phyloP scores from a whole-genome alignment of 768 basidiomycete species.

The Pleurotus citrinopileatus region DNA sequence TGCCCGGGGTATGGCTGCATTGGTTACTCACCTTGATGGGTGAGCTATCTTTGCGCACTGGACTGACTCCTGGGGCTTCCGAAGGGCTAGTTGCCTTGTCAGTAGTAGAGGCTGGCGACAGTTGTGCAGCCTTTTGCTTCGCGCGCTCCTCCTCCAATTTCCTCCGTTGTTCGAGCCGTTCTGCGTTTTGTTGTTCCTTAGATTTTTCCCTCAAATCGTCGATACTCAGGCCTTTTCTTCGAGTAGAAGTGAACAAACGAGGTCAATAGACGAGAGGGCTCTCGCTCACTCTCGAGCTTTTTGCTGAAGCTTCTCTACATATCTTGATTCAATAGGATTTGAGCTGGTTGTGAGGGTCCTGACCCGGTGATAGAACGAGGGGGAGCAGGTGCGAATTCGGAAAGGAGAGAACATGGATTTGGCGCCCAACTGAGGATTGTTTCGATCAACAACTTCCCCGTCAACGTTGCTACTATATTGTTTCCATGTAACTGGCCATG shows the following conservation, averaged over 20 bases:
- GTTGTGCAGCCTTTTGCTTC: conserved; percentile 11
- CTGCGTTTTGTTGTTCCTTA: conserved; percentile 25
- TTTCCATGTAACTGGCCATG: too few relatives aligned
- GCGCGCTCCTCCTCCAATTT: conserved; percentile 13
- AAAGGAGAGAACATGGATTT: neutral
- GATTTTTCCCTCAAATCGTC: conserved; percentile 32
- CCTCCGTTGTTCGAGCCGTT: conserved; percentile 20
- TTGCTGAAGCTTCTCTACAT: conserved; percentile 65
- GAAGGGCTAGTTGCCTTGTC: conserved; percentile 9
- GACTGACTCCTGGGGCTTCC: conserved; percentile 10
- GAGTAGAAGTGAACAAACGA: conserved; percentile 10
- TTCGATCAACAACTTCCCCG: neutral
- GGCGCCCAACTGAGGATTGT: neutral
- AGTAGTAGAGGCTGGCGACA: conserved; percentile 12
- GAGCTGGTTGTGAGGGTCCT: neutral
- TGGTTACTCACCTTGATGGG: conserved; percentile 74
- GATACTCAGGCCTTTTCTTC: conserved; percentile 43
- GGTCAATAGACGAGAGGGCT: conserved; percentile 15
- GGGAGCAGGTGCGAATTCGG: neutral
- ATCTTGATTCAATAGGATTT: conserved; percentile 43
- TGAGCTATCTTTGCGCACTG: conserved; percentile 56
- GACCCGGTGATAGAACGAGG: neutral
- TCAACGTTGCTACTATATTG: too few relatives aligned
- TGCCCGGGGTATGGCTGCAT: neutral
- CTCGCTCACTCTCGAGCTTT: conserved; percentile 58